phyloP scores from a whole-genome alignment of 208 protist species.

The Trichomonas tenax region DNA sequence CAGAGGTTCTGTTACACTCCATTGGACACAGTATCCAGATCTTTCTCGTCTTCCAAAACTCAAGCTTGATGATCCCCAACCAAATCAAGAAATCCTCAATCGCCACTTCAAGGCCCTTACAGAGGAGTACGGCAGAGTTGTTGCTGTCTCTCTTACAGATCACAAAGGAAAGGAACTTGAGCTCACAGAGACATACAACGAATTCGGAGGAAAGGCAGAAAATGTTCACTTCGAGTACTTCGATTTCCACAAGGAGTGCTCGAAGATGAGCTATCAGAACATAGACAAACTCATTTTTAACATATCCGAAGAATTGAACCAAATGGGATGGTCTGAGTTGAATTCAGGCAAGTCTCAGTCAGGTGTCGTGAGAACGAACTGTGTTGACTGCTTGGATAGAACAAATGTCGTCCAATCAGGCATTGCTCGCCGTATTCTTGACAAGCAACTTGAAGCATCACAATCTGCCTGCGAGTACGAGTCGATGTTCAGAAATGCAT shows the following conservation, averaged over 20 bases:
- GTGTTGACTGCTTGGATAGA: slow-evolving; percentile 35
- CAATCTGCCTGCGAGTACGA: not conserved
- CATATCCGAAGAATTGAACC: not conserved
- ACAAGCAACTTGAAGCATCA: slow-evolving; percentile 5
- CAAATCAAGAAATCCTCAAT: not conserved
- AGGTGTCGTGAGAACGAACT: slow-evolving; percentile 31
- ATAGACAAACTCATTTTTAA: slow-evolving; percentile 15
- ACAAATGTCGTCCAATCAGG: slow-evolving; percentile 31
- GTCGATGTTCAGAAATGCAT: not conserved
- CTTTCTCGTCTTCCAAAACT: not conserved
- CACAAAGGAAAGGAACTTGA: slow-evolving; percentile 21
- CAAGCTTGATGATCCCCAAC: not conserved
- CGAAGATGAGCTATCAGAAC: slow-evolving; percentile 25
- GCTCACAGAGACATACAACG: not conserved
- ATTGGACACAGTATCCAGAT: slow-evolving; percentile 23
- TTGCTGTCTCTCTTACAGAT: slow-evolving; percentile 18
- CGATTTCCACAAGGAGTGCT: slow-evolving; percentile 34
- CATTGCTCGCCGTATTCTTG: not conserved
- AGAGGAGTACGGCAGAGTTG: not conserved
- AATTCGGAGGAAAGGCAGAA: not conserved
- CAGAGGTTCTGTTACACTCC: slow-evolving; percentile 24
- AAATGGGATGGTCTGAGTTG: not conserved
- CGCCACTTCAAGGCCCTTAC: not conserved
- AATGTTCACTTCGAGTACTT: not conserved
- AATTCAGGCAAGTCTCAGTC: not conserved